Evolutionary conservation across 805 yeast genomes (phyloP), one percentile per base, ranked within the genome.

Genomic region (Spathaspora sp.): DNA sequence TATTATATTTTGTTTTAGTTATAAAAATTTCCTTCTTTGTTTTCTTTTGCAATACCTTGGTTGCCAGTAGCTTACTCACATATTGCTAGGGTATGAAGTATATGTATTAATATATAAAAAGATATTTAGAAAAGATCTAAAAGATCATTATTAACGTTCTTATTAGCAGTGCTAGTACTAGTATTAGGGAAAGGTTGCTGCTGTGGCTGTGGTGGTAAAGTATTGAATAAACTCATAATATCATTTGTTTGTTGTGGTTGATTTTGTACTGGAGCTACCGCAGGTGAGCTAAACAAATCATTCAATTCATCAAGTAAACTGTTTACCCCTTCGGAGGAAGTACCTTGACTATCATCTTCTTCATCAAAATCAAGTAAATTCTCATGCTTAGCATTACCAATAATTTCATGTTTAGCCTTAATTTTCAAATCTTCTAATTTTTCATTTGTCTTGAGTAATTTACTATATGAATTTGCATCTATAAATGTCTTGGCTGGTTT

Each of bases 351-450:
- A 47, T 10, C 49, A 9, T 72, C 80, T 46, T 83, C 89, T 54
- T 84, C 89, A 60, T 87, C 97, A 57, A 93, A 84, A 65, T 93
- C 97, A 48, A 93, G 79, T 57, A 94, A 75, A 59, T 89, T 89
- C 59, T 90, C 97, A 45, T 86, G 85, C 59, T 85, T 83, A 28
- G 78, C 80, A 46, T 79, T 80, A 51, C 75, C 78, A 46, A 83
- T 81, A 52, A 86, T 81, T 61, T 90, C 97, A 52, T 82, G 83
- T 57, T 82, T 84, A 10, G 97, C 97, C 58, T 86, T 70, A 55
- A 80, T 82, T 57, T 83, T 84, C 66, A 89, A 81, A 64, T 92
- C 97, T 57, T 87, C 90, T 46, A 92, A 75, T 55, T 57, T 52
- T 11, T 42, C 53, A 52, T 58, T 53, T 50, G 49, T 48, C 12